Evolutionary conservation across 2,329 filamentous ascomycete species (phyloP).

Genomic region (Helotiales sp.): DNA sequence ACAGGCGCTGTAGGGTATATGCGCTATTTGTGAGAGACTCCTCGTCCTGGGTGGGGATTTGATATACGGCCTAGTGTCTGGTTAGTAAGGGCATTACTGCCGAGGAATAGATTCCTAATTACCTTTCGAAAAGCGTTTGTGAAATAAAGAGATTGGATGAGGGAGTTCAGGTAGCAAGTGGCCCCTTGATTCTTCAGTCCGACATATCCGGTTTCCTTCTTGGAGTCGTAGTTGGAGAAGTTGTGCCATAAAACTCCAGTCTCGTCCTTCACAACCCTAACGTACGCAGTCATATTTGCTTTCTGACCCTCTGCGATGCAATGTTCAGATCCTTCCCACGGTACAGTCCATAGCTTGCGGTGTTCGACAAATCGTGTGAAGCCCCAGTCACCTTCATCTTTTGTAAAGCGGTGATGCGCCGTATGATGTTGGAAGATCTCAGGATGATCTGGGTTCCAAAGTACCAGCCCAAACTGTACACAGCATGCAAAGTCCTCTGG

Average conservation of each 20-base stretch:
- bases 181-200: conserved; percentile 96
- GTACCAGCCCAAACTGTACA: conserved; percentile 89
- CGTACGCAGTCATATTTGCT: conserved; percentile 79
- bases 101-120: no score
- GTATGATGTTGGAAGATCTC: conserved; percentile 75
- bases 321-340: conserved; percentile 68
- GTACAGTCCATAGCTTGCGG: conserved; percentile 76
- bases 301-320: conserved; percentile 76
- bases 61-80: conserved; percentile 75
- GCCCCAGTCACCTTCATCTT: conserved; percentile 96
- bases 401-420: conserved; percentile 94
- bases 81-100: conserved; percentile 22
- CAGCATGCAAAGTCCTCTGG: conserved; percentile 96
- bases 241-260: conserved; percentile 90
- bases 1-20: conserved; percentile 89
- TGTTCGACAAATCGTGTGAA: conserved; percentile 96
- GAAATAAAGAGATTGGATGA: conserved; percentile 82
- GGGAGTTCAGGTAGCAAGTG: conserved; percentile 83
- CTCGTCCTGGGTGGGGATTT: conserved; percentile 90
- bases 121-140: conserved; percentile 94
- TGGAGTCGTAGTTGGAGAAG: conserved; percentile 96
- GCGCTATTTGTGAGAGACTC: conserved; percentile 83
- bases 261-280: conserved; percentile 81
- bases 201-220: conserved; percentile 96
- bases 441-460: conserved; percentile 95